phyloP scores from a whole-genome alignment of 805 yeast species.

The Zygosaccharomyces lentus region DNA sequence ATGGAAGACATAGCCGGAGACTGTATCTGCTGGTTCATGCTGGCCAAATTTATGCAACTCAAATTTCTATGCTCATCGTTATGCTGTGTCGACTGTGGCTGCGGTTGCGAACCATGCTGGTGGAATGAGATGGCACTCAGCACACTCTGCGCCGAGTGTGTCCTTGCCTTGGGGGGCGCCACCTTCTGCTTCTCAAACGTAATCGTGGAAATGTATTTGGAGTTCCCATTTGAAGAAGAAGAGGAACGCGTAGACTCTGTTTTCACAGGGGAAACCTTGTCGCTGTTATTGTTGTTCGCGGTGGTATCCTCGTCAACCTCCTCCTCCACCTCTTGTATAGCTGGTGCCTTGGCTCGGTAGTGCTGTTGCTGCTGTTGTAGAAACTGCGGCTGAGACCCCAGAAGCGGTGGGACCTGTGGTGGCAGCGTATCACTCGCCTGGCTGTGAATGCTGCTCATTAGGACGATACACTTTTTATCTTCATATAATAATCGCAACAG shows the following conservation, averaged over 20 bases:
- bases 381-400: slow-evolving; percentile 8
- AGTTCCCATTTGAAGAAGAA: slow-evolving; percentile 10
- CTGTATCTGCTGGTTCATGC: slow-evolving; percentile 38
- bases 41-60: slow-evolving; percentile 21
- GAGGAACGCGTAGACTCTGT: slow-evolving; percentile 10
- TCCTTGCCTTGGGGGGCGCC: slow-evolving; percentile 43
- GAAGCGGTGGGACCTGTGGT: slow-evolving; percentile 4
- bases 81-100: slow-evolving; percentile 8
- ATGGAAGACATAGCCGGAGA: slow-evolving; percentile 40
- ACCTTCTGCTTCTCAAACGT: slow-evolving; percentile 58
- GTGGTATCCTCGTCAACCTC: slow-evolving; percentile 6
- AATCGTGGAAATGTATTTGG: slow-evolving; percentile 17
- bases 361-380: slow-evolving; percentile 9
- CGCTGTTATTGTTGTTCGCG: not conserved
- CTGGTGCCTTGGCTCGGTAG: slow-evolving; percentile 14
- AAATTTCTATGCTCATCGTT: slow-evolving; percentile 8
- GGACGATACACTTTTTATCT: not conserved
- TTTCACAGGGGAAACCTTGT: not conserved
- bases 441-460: slow-evolving; percentile 27
- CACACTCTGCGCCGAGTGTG: slow-evolving; percentile 41
- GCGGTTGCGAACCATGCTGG: slow-evolving; percentile 21
- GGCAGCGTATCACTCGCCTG: slow-evolving; percentile 19
- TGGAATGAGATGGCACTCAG: slow-evolving; percentile 60
- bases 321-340: slow-evolving; percentile 21
- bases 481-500: not conserved